Percentiles rank a stretch among this genome's conserved stretches.
phyloP scores from a whole-genome alignment of 441 rosid genomes.

The Iberis amara region DNA sequence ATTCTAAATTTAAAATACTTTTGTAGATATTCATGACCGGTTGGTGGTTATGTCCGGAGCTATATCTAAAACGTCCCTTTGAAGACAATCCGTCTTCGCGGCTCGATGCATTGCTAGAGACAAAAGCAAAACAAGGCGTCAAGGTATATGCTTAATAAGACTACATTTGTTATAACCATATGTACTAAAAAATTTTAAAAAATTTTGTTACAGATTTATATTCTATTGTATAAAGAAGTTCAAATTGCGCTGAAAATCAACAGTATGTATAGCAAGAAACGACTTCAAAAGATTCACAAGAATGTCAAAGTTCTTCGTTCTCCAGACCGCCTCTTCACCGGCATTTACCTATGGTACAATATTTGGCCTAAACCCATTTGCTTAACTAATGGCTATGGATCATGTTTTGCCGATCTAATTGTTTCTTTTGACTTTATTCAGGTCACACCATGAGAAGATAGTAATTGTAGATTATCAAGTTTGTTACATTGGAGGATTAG shows the following conservation, averaged over 20 bases:
- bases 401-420: too few relatives aligned
- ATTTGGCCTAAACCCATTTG: background rate
- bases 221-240: constrained; percentile 75
- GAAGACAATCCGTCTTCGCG: constrained; percentile 44
- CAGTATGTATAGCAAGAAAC: constrained; percentile 59
- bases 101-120: constrained; percentile 60
- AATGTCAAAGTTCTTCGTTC: constrained; percentile 66
- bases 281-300: constrained; percentile 58
- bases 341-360: constrained; percentile 63
- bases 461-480: constrained; percentile 62
- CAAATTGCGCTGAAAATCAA: constrained; percentile 65
- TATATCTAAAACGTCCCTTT: constrained; percentile 67
- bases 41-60: constrained; percentile 84
- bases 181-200: background rate
- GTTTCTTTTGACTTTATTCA: constrained; percentile 20
- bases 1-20: background rate
- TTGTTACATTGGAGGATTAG: constrained; percentile 68
- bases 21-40: constrained; percentile 61
- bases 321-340: constrained; percentile 67
- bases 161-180: background rate
- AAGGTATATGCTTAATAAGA: constrained; percentile 37
- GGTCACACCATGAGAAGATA: constrained; percentile 80
- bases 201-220: constrained; percentile 44
- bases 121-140: constrained; percentile 68
- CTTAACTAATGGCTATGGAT: constrained; percentile 3